Conservation (phyloP, 2,329 filamentous ascomycete genomes). For the Colletotrichum neosansevieriae region DNA sequence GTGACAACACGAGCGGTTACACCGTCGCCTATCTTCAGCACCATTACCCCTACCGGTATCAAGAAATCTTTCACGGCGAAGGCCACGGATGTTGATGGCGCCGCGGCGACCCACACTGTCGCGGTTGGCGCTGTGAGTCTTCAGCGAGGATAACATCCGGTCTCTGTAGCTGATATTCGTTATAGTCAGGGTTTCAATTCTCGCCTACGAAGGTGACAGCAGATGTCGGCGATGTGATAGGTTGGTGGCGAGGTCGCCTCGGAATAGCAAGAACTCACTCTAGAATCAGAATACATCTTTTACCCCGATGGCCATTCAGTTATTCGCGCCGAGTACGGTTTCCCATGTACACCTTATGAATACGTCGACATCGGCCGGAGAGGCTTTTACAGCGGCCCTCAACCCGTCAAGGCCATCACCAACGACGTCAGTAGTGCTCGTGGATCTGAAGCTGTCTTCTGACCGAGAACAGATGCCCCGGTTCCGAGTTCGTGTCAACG, state of each 20-base stretch:
- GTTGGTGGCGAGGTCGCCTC: slow-evolving; percentile 45
- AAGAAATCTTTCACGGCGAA: neutral
- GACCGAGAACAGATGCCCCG: slow-evolving; percentile 57
- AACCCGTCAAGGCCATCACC: slow-evolving; percentile 59
- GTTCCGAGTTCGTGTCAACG: slow-evolving; percentile 63
- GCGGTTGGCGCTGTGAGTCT: slow-evolving; percentile 38
- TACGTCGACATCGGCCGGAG: slow-evolving; percentile 59
- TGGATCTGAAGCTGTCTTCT: slow-evolving; percentile 34
- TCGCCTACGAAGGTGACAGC: slow-evolving; percentile 48
- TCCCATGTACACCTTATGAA: slow-evolving; percentile 74
- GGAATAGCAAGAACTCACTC: slow-evolving; percentile 21
- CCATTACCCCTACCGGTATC: neutral
- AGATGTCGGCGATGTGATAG: slow-evolving; percentile 61
- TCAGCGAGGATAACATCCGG: neutral
- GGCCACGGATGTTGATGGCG: neutral
- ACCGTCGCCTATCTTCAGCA: slow-evolving; percentile 18
- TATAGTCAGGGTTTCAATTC: slow-evolving; percentile 48
- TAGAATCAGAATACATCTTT: slow-evolving; percentile 65
- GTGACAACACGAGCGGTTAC: neutral
- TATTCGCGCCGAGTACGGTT: slow-evolving; percentile 68
- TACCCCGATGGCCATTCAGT: slow-evolving; percentile 74
- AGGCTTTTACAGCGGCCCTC: slow-evolving; percentile 67
- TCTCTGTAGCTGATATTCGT: neutral
- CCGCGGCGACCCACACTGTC: slow-evolving; percentile 30
- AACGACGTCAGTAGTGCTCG: slow-evolving; percentile 55